Evolutionary conservation across 2,329 filamentous ascomycete genomes (phyloP), one percentile per base, ranked within the genome.

Genomic region (Neopestalotiopsis rosae): DNA sequence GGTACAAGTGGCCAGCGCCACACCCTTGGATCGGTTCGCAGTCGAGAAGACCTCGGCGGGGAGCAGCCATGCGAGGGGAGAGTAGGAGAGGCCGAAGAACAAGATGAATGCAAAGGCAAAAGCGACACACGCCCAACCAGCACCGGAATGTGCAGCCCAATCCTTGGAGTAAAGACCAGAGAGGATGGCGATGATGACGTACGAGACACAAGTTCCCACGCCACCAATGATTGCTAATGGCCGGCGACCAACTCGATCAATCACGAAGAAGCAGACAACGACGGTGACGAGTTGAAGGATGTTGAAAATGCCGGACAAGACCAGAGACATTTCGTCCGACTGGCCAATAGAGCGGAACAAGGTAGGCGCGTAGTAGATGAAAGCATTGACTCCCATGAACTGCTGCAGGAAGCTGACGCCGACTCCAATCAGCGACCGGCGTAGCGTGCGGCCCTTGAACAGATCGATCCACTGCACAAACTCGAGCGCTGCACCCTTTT

Each of bases 41-140:
- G 90, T 76, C 2, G 86, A 87, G 80, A 88, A 91, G 42, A 91
- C 86, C 74, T 90, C 87, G 2, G 86, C 82, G 1, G 87, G 85
- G 57, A 89, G 75, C 52, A 87, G 85, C 88, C 88, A 89, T 3
- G 84, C 84, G 69, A 85, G 83, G 14, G 86, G 86, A 0, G 85
- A 84, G 61, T 71, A 72, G 24, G 69, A 71, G 66, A 70, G 72
- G 2, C 76, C 77, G 70, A 80, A 81, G 69, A 80, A 79, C 64
- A 80, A 73, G 70, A 77, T 88, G 74, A 89, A 90, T 68, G 89
- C 81, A 72, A 87, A 85, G n/a, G 90, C 80, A 71, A 90, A 87
- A 0, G 86, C 86, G 1, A 90, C 85, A 1, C 86, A 87, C 4
- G 83, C 87, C 87, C 88, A 90, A 2, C 88, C 88, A 0, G 86